phyloP scores from a whole-genome alignment of 768 basidiomycete genomes.

The Ramaria sp. region DNA sequence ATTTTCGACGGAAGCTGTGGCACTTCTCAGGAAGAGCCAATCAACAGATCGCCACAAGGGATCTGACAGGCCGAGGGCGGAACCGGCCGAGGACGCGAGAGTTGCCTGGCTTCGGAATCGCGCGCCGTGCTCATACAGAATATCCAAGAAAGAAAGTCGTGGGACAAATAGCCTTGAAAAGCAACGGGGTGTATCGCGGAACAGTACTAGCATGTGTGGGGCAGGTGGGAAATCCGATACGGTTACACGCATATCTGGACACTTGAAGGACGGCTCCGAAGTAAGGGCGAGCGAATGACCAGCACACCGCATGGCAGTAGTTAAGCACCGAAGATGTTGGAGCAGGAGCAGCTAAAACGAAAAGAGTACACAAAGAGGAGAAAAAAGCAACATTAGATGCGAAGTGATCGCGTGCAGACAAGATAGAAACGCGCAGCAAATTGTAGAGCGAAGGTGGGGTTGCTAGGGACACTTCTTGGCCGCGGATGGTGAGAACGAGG shows the following conservation, averaged over 20 bases:
- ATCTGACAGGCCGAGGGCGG: background rate
- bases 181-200: slow-evolving; percentile 5
- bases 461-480: background rate
- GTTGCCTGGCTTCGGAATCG: slow-evolving; percentile 1
- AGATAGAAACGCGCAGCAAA: background rate
- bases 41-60: background rate
- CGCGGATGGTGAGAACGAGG: background rate
- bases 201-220: background rate
- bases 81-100: background rate
- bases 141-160: background rate
- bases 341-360: background rate
- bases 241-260: background rate
- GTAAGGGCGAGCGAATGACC: background rate
- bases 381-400: background rate
- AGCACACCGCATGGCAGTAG: background rate
- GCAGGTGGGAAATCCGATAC: slow-evolving; percentile 4
- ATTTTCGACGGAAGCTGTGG: background rate
- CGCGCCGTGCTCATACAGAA: background rate
- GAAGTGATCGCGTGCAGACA: background rate
- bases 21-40: background rate
- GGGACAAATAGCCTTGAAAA: slow-evolving; percentile 5
- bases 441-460: background rate
- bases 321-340: background rate
- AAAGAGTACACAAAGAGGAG: background rate
- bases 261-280: background rate